Conservation (phyloP, 2,329 filamentous ascomycete genomes). For the Xylariaceae sp. region DNA sequence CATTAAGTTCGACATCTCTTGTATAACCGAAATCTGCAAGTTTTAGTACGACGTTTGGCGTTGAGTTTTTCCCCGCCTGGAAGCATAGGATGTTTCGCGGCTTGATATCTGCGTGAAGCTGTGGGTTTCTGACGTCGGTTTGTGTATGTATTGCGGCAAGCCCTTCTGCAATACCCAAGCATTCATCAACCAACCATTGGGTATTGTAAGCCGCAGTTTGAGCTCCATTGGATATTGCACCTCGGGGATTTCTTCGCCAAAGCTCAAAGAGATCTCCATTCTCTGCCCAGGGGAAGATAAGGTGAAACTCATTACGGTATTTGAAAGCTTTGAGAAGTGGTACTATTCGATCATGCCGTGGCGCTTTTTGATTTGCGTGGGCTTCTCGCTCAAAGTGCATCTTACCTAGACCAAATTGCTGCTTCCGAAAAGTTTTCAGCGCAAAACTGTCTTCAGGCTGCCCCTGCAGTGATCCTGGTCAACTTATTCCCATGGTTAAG, state of each 20-base stretch:
- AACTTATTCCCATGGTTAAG: not conserved
- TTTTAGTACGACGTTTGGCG: slow-evolving; percentile 5
- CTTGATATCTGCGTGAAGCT: slow-evolving; percentile 15
- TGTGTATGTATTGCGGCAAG: slow-evolving; percentile 8
- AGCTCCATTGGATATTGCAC: too few relatives aligned
- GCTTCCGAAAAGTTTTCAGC: slow-evolving; percentile 8
- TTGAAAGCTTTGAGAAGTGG: slow-evolving; percentile 15
- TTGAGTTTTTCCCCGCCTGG: not conserved
- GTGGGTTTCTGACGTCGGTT: not conserved
- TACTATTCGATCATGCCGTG: slow-evolving; percentile 10
- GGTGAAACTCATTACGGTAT: slow-evolving; percentile 4
- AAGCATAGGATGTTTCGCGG: slow-evolving; percentile 17
- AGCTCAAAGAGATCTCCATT: slow-evolving; percentile 8
- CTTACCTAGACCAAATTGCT: not conserved
- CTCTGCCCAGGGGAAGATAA: slow-evolving; percentile 15
- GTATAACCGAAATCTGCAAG: slow-evolving; percentile 15
- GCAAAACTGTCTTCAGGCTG: not conserved
- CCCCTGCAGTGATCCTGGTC: not conserved
- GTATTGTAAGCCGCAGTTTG: slow-evolving; percentile 3
- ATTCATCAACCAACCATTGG: slow-evolving; percentile 11
- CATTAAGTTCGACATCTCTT: not conserved
- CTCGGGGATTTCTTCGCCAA: slow-evolving; percentile 5
- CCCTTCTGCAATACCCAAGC: slow-evolving; percentile 11
- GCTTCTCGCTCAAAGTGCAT: slow-evolving; percentile 4
- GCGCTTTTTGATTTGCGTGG: slow-evolving; percentile 4